Conservation (phyloP, 164 flowering plant genomes). For the Vitis amurensis region DNA sequence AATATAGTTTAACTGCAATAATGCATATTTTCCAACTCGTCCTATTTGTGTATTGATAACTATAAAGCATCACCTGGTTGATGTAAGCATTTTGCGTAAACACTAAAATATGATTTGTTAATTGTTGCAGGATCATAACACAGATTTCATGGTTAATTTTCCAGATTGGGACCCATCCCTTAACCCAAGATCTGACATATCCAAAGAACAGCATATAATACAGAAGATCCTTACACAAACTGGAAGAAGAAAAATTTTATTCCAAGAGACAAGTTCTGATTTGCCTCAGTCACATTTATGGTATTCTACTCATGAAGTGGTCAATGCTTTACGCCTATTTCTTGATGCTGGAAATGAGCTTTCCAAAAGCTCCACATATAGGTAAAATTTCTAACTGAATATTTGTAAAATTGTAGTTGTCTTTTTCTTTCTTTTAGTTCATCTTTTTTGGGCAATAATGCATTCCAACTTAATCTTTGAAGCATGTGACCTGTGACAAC, state of each 20-base stretch:
- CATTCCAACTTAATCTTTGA: not conserved
- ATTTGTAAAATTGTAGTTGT: no score
- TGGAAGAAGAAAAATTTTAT: constrained; percentile 44
- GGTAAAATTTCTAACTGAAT: constrained; percentile 40
- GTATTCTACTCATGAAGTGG: constrained; percentile 66
- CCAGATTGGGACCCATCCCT: constrained; percentile 90
- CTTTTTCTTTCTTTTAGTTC: no score
- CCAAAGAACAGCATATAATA: constrained; percentile 24
- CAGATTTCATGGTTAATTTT: constrained; percentile 77
- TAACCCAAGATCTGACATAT: constrained; percentile 12
- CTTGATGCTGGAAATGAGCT: constrained; percentile 68
- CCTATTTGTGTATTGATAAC: not conserved
- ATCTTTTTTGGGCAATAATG: no score
- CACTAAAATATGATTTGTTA: constrained; percentile 1
- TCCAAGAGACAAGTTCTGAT: constrained; percentile 36
- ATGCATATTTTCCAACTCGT: not conserved
- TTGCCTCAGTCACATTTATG: constrained; percentile 82
- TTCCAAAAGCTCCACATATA: constrained; percentile 69
- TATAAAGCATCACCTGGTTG: not conserved
- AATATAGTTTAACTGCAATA: not conserved
- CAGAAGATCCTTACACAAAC: constrained; percentile 15
- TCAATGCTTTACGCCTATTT: constrained; percentile 63
- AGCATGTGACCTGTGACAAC: not conserved
- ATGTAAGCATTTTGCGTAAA: not conserved
- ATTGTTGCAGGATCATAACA: constrained; percentile 80